These are phyloP conservation scores for Gracilaria vermiculophylla DNA, from an alignment of 23 red algal genomes.

Conservation along the genomic window DNA sequence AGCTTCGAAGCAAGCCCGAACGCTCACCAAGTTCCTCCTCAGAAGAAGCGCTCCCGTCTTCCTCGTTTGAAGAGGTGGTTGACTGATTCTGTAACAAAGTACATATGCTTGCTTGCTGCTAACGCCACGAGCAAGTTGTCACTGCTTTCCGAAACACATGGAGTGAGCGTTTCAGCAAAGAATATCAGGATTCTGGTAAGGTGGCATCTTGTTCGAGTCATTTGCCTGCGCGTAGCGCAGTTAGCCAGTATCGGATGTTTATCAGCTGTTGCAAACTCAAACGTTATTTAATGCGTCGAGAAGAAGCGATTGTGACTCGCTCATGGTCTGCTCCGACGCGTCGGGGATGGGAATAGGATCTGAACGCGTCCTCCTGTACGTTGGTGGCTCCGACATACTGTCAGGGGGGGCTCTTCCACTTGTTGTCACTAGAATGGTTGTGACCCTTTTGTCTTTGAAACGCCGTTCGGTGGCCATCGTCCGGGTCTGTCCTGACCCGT, in stretches of 20 bases:
- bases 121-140: not conserved
- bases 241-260: not conserved
- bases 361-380: not conserved
- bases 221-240: not conserved
- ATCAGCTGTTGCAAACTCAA: slow-evolving; percentile 19
- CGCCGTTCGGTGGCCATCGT: slow-evolving; percentile 44
- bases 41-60: not conserved
- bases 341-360: slow-evolving; percentile 21
- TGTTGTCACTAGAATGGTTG: slow-evolving; percentile 37
- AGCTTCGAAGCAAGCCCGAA: not conserved
- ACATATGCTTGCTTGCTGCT: not conserved
- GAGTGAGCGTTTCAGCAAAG: not conserved
- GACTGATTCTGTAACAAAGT: not conserved
- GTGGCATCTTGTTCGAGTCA: not conserved
- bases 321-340: slow-evolving; percentile 18
- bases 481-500: slow-evolving; percentile 31
- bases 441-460: slow-evolving; percentile 55
- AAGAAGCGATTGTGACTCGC: slow-evolving; percentile 61
- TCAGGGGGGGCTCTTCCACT: not conserved
- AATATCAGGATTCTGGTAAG: not conserved
- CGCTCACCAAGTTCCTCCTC: not conserved
- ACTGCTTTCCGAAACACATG: not conserved
- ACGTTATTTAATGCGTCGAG: slow-evolving; percentile 65
- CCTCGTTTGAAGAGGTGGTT: not conserved
- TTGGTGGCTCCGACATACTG: not conserved